Evolutionary conservation across 2,329 filamentous ascomycete genomes (phyloP), one percentile per base, ranked within the genome.

Genomic region (Aspergillus candidus): DNA sequence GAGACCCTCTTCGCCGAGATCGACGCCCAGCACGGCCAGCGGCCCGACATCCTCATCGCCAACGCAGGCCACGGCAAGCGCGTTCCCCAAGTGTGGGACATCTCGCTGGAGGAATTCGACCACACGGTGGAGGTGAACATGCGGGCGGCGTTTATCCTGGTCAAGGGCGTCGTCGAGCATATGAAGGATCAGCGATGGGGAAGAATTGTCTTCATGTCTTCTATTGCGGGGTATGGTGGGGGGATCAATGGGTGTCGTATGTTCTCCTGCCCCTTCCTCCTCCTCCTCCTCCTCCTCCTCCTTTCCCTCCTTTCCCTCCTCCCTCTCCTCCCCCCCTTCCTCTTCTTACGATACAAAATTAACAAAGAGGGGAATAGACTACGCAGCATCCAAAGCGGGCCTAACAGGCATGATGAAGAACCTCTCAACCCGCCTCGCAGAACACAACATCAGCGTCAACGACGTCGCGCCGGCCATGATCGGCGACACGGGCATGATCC

Each of bases 381-480:
- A 81, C 47, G 78, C 78, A 4, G 78, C 79, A 3, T 78, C 75
- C 22, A 82, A 83, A 60, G 79, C 75, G 6, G 81, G 80, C 2
- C 60, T 84, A 48, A 78, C 75, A 4, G 77, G 77, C 3, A 78
- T 84, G 76, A 82, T 83, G 76, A 78, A 75, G 57, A 84, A 83
- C 50, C 68, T 84, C 27, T 73, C 80, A 1, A 73, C 70, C 1
- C 77, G 78, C 36, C 71, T 83, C 15, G 80, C 78, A 2, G 71
- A 74, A 43, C 73, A 72, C 52, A 79, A 80, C 29, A 80, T 84
- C 52, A 81, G 79, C 11, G 78, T 83, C 44, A 84, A 84, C 47
- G 80, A 83, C 50, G 78, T 84, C n/a, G 78, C 79, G 3, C 81
- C 81, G 0, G 81, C 80, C 3, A 83, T 84, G 79, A 83, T 84